Base-by-base conservation (phyloP, 176 grass and related monocot species). In the Ananas comosus region DNA sequence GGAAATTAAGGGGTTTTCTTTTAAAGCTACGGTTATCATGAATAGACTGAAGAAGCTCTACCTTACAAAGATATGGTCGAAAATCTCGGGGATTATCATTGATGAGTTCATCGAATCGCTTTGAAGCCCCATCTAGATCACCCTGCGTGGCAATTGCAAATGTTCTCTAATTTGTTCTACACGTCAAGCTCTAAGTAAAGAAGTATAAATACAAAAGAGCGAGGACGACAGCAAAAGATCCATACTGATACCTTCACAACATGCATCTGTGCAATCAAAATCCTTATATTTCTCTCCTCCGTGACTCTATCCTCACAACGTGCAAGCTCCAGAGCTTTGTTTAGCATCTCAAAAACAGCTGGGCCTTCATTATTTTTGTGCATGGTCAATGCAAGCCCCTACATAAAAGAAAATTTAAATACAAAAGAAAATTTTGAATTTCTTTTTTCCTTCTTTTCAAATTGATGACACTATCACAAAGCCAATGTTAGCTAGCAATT, bases 201-300 rank as follows among this genome's bases (percentile, higher is more conserved):
- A 57, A 71, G 64, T 9, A 59, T 50, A 29, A 14, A 64, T 74
- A 59, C 13, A 16, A 56, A 49, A 64, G 5, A 27, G 52, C 18
- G 53, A 13, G n/a, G 72, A 61, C 24, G 51, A 58, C 51, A 56
- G 64, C 17, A 1, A 54, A 22, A 5, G 85, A 49, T 52, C 1
- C 18, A 10, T 65, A 67, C 19, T 48, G 3, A 68, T 80, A 99
- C 89, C 89, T 76, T 73, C 21, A 90, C 71, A 78, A 90, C 87
- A 83, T 88, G 86, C 89, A 99, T 93, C 63, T 87, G 90, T 61
- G 89, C 89, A 68, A 93, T 93, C 76, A 99, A 77, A 83, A 90
- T 80, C 79, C 86, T 92, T 72, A 99, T 91, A 67, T 91, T 86
- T 50, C 78, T 76, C 75, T 91, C 89, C 68, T 86, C 84, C 2